phyloP scores from a whole-genome alignment of 208 protist genomes.

The Leishmania arabica region DNA sequence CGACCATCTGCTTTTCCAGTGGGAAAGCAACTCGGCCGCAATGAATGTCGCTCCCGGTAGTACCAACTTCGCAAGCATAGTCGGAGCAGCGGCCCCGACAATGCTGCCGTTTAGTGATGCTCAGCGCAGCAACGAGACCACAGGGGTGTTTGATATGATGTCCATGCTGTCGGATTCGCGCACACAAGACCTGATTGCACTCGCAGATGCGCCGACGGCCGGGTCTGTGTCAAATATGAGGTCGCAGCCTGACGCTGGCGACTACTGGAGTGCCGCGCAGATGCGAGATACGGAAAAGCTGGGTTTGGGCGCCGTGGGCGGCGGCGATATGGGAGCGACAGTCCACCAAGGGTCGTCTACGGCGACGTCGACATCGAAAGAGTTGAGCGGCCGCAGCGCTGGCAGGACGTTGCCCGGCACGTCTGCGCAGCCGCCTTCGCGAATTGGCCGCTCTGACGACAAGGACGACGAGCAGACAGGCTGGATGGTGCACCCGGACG shows the following conservation, averaged over 20 bases:
- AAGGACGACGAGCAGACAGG: constrained; percentile 22
- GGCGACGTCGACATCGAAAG: neutral
- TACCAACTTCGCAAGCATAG: neutral
- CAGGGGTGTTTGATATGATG: constrained; percentile 9
- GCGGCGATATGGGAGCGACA: neutral
- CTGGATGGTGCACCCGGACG: constrained; percentile 20
- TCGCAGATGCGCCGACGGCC: neutral
- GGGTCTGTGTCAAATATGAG: constrained; percentile 17
- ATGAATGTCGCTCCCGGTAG: neutral
- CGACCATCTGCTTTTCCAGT: constrained; percentile 22
- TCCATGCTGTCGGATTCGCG: constrained; percentile 1
- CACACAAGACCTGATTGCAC: neutral
- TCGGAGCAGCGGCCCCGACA: neutral
- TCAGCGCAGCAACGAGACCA: neutral
- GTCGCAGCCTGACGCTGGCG: neutral
- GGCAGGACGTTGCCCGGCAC: constrained; percentile 11
- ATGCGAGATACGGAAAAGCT: constrained; percentile 13
- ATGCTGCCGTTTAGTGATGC: neutral
- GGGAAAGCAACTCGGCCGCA: constrained; percentile 7
- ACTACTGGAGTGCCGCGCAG: constrained; percentile 16
- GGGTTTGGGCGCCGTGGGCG: neutral
- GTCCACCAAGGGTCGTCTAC: neutral
- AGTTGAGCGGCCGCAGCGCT: constrained; percentile 16
- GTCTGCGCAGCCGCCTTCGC: neutral
- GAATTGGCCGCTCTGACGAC: neutral